Percentiles rank a stretch among this genome's conserved stretches.
Evolutionary conservation across 1,284 basidiomycete genomes (phyloP).

Genomic region (Tranzscheliella williamsii): DNA sequence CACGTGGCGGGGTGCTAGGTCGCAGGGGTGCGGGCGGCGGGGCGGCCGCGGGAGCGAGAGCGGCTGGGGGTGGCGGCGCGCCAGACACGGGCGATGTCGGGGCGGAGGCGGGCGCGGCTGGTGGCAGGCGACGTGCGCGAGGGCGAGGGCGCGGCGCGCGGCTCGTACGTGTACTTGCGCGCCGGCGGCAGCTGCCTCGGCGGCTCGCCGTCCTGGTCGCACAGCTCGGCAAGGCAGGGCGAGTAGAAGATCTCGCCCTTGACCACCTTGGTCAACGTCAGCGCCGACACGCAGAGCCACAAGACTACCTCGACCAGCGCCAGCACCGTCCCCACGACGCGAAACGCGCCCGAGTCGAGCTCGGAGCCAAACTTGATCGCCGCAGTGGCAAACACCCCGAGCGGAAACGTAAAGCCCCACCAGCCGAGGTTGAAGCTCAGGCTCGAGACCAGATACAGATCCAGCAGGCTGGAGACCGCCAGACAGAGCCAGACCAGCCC

Average conservation of each 20-base stretch:
- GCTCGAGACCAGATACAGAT: conserved; percentile 36
- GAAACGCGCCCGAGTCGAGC: conserved; percentile 40
- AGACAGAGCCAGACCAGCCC: conserved; percentile 63
- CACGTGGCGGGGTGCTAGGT: no score
- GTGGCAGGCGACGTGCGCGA: no score
- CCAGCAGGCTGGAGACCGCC: conserved; percentile 55
- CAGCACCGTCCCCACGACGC: conserved; percentile 36
- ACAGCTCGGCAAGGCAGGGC: conserved; percentile 43
- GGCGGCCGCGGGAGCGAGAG: no score
- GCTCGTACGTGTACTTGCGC: conserved; percentile 37
- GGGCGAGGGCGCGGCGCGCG: conserved; percentile 10
- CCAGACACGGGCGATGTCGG: no score
- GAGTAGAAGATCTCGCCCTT: conserved; percentile 39
- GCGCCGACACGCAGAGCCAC: conserved; percentile 27
- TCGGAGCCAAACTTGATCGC: conserved; percentile 41
- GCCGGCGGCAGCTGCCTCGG: conserved; percentile 28
- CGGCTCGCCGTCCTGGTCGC: conserved; percentile 24
- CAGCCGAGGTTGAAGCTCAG: conserved; percentile 53
- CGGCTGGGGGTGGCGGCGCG: no score
- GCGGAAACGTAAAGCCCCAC: conserved; percentile 50
- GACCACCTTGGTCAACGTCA: conserved; percentile 20
- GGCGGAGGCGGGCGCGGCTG: no score
- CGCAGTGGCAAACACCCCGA: conserved; percentile 42
- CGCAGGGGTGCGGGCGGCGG: no score
- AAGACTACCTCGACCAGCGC: conserved; percentile 33